Evolutionary conservation across 148 eudicot genomes (phyloP).

Genomic region (Camellia lanceoleosa): DNA sequence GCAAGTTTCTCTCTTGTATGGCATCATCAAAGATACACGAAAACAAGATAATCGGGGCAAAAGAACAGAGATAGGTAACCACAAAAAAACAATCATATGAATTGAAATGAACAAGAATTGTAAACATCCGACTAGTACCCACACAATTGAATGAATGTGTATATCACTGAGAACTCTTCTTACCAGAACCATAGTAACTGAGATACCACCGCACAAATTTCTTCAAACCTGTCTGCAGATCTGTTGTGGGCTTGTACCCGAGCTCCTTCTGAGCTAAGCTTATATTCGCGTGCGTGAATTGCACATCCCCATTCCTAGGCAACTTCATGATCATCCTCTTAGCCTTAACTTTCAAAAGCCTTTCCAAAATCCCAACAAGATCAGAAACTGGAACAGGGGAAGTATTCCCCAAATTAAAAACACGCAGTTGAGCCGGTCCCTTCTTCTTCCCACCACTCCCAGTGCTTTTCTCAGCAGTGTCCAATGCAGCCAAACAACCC

Average conservation of each 20-base stretch:
- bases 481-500: constrained; percentile 75
- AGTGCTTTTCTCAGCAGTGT: constrained; percentile 83
- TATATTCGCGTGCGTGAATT: constrained; percentile 67
- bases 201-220: constrained; percentile 75
- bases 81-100: constrained; percentile 51
- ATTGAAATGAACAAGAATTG: constrained; percentile 48
- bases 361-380: constrained; percentile 76
- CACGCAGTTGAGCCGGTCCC: constrained; percentile 68
- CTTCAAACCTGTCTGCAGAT: constrained; percentile 75
- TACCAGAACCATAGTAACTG: constrained; percentile 55
- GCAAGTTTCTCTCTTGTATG: constrained; percentile 31
- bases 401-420: constrained; percentile 78
- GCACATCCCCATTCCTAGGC: constrained; percentile 84
- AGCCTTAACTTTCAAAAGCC: constrained; percentile 68
- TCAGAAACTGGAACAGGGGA: constrained; percentile 79
- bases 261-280: constrained; percentile 64
- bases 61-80: constrained; percentile 24
- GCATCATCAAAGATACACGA: constrained; percentile 39
- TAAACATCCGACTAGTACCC: constrained; percentile 32
- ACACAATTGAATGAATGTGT: constrained; percentile 20
- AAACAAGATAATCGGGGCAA: constrained; percentile 33
- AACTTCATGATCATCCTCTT: constrained; percentile 60
- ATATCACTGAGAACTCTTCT: constrained; percentile 51
- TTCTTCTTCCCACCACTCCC: constrained; percentile 79
- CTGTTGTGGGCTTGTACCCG: constrained; percentile 66